These are phyloP conservation scores for Backusella psychrophila DNA, from an alignment of 192 early-diverging fungal genomes.

Conservation along the genomic window DNA sequence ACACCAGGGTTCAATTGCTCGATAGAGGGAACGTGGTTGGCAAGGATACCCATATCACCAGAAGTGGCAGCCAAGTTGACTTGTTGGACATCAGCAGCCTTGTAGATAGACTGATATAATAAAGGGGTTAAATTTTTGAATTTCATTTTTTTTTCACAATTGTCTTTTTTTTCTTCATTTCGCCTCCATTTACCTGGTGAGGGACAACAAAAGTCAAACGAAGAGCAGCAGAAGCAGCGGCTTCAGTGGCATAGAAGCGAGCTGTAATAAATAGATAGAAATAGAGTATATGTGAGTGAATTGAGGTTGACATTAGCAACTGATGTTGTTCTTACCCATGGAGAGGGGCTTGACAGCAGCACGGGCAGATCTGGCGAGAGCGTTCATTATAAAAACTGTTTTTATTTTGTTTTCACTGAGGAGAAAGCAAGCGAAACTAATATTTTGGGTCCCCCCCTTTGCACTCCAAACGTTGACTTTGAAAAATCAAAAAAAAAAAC, in stretches of 20 bases:
- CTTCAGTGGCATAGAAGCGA: constrained; percentile 84
- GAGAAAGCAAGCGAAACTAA: constrained; percentile 9
- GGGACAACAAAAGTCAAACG: constrained; percentile 88
- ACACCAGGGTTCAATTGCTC: constrained; percentile 92
- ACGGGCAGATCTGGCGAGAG: constrained; percentile 52
- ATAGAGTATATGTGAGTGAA: neutral
- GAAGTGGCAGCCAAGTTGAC: constrained; percentile 91
- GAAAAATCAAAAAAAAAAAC: neutral
- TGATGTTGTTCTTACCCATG: constrained; percentile 37
- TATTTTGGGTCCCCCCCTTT: constrained; percentile 4
- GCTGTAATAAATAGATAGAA: constrained; percentile 25
- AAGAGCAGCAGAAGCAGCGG: constrained; percentile 67
- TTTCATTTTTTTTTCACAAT: neutral
- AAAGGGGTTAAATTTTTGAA: neutral
- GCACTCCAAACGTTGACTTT: constrained; percentile 3
- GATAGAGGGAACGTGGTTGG: constrained; percentile 94
- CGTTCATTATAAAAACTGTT: constrained; percentile 43
- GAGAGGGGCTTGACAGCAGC: constrained; percentile 44
- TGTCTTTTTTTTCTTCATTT: neutral
- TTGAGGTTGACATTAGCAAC: neutral
- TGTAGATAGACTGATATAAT: constrained; percentile 62
- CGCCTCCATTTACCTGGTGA: constrained; percentile 65
- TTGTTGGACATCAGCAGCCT: constrained; percentile 75
- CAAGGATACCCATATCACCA: constrained; percentile 97
- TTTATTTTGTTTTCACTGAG: constrained; percentile 11